Percentiles rank a stretch among this genome's conserved stretches.
Conservation (phyloP, 148 eudicot species). For the Selenicereus undatus region DNA sequence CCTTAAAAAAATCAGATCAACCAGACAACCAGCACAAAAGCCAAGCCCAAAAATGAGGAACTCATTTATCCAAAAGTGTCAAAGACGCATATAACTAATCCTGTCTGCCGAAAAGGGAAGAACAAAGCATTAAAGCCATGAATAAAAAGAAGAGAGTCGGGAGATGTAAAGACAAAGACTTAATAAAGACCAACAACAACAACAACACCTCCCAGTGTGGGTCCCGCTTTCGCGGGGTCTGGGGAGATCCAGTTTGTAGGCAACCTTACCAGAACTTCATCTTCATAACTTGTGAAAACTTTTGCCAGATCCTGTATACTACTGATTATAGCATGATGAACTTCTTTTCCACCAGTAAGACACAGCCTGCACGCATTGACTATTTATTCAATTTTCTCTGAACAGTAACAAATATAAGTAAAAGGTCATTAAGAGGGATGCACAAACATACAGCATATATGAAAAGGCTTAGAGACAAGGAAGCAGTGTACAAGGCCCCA, state of each 20-base stretch:
- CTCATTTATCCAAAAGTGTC: neutral
- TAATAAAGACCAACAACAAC: neutral
- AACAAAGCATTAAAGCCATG: neutral
- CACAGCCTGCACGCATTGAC: slow-evolving; percentile 59
- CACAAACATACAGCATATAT: neutral
- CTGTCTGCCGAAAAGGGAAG: neutral
- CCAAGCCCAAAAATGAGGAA: neutral
- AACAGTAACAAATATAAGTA: neutral
- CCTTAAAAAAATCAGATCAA: neutral
- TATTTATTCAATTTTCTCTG: slow-evolving; percentile 11
- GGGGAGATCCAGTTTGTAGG: too few relatives aligned
- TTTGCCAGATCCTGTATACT: slow-evolving; percentile 95
- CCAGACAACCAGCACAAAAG: neutral
- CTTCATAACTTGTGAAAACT: slow-evolving; percentile 78
- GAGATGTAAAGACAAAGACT: neutral
- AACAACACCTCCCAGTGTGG: too few relatives aligned
- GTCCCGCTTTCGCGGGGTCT: too few relatives aligned
- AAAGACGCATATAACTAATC: neutral
- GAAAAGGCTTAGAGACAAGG: neutral
- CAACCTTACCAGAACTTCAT: slow-evolving; percentile 84
- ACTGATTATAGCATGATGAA: slow-evolving; percentile 90
- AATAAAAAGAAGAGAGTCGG: neutral
- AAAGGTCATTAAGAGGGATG: neutral
- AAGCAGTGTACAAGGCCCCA: neutral
- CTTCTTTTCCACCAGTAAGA: slow-evolving; percentile 94